Percentiles rank a stretch among this genome's conserved stretches.
Conservation (phyloP, 2,329 filamentous ascomycete genomes). For the Bretziella fagacearum region DNA sequence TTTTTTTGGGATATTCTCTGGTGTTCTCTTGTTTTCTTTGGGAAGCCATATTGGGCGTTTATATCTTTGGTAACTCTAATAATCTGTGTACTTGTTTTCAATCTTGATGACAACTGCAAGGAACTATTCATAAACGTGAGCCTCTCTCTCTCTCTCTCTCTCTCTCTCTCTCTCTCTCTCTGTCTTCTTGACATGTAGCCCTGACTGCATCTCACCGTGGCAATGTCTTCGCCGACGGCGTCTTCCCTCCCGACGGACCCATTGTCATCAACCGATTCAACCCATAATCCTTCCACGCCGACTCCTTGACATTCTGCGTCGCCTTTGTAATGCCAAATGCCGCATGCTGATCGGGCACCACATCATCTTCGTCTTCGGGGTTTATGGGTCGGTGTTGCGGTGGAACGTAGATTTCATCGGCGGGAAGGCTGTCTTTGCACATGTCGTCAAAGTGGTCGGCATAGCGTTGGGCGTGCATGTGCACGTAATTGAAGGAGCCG, state of each 20-base stretch:
- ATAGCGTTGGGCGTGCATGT: constrained; percentile 54
- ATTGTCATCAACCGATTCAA: constrained; percentile 52
- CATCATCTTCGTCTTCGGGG: constrained; percentile 76
- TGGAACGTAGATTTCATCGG: constrained; percentile 69
- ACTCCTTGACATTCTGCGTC: constrained; percentile 52
- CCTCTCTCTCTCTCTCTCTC: too few species aligned
- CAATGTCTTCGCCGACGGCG: constrained; percentile 16
- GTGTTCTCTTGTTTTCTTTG: too few species aligned
- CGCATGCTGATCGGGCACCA: constrained; percentile 75
- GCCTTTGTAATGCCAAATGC: constrained; percentile 74
- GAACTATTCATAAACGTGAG: too few species aligned
- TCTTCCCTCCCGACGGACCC: constrained; percentile 28
- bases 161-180: too few species aligned
- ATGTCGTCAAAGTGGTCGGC: constrained; percentile 68
- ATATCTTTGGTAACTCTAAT: neutral
- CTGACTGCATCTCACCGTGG: constrained; percentile 17
- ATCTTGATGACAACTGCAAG: too few species aligned
- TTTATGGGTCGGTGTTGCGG: constrained; percentile 66
- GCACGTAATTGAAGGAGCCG: constrained; percentile 55
- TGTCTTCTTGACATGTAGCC: too few species aligned
- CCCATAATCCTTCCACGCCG: constrained; percentile 64
- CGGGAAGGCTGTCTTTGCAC: constrained; percentile 51
- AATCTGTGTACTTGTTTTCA: neutral
- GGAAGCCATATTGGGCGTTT: neutral
- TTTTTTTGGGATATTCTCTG: neutral